Evolutionary conservation across 108 stramenopile species (phyloP), one percentile per base, ranked within the genome.

Genomic region (Schizochytrium sp.): DNA sequence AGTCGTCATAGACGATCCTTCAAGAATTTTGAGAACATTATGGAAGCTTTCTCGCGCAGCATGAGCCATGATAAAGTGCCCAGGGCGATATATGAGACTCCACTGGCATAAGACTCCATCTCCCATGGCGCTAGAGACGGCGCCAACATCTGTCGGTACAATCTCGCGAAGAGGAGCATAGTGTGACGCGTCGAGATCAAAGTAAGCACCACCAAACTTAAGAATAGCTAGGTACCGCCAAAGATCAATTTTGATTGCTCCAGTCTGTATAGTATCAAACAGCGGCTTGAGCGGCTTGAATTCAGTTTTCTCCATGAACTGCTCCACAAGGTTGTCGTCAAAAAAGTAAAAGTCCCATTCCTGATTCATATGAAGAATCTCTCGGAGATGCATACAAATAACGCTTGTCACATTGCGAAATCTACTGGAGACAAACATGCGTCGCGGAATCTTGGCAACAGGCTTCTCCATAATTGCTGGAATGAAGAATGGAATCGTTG

Each of bases 171-270:
- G 59, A n/a, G 59, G 59, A 60, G 59, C 59, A 17, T n/a, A 60
- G 59, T 17, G 19, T n/a, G 19, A 60, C 28, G 59, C 59, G 28
- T 60, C 59, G 28, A 60, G 17, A n/a, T 60, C 59, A n/a, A 60
- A 60, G 28, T 60, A 60, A 17, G 28, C 59, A 2, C 59, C 59
- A n/a, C 59, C 59, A n/a, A n/a, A 60, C 19, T 60, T n/a, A 60
- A 60, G 28, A 17, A 60, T 60, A n/a, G 28, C 59, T n/a, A 60
- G 59, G 59, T 60, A 60, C 28, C 59, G 59, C 59, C 59, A 60
- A 60, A 60, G 59, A 60, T 60, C 59, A n/a, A n/a, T n/a, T 17
- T n/a, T 17, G 28, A 60, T 60, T 60, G 59, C 59, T 17, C 59
- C 59, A 17, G 59, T 60, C 59, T 17, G 19, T n/a, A 60, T n/a